These are phyloP conservation scores for Eucalyptus urophylla DNA, from an alignment of 345 rosid species.

Conservation along the genomic window DNA sequence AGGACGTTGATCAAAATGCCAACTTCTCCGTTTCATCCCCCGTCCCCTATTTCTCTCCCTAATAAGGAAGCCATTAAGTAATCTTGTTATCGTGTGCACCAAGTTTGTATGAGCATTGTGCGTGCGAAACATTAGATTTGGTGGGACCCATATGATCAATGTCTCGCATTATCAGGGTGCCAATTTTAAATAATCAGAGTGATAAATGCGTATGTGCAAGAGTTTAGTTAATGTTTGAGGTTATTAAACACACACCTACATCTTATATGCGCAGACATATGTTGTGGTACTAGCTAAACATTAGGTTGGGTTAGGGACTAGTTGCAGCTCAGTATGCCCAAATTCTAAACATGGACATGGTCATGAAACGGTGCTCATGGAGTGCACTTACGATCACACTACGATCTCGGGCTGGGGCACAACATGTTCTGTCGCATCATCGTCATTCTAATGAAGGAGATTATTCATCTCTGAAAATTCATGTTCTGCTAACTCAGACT, in stretches of 20 bases:
- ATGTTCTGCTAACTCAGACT: not conserved
- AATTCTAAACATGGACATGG: not conserved
- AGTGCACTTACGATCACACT: not conserved
- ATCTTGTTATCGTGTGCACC: too few species aligned
- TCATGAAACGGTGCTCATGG: not conserved
- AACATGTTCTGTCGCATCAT: not conserved
- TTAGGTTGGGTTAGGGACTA: not conserved
- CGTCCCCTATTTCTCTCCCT: not conserved
- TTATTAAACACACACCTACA: not conserved
- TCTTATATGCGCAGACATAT: not conserved
- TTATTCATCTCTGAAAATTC: not conserved
- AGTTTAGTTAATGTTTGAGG: not conserved
- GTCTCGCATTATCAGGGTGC: not conserved
- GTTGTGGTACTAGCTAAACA: not conserved
- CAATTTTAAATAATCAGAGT: fast-evolving
- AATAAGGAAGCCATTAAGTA: not conserved
- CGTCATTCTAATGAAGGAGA: not conserved
- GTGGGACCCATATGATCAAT: not conserved
- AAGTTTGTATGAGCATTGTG: not conserved
- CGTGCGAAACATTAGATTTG: not conserved
- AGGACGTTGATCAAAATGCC: not conserved
- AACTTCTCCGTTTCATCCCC: not conserved
- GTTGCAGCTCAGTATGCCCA: not conserved
- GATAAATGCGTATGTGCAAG: fast-evolving
- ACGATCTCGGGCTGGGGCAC: not conserved